Evolutionary conservation across 768 basidiomycete genomes (phyloP).

Genomic region (Naematelia aurantialba): DNA sequence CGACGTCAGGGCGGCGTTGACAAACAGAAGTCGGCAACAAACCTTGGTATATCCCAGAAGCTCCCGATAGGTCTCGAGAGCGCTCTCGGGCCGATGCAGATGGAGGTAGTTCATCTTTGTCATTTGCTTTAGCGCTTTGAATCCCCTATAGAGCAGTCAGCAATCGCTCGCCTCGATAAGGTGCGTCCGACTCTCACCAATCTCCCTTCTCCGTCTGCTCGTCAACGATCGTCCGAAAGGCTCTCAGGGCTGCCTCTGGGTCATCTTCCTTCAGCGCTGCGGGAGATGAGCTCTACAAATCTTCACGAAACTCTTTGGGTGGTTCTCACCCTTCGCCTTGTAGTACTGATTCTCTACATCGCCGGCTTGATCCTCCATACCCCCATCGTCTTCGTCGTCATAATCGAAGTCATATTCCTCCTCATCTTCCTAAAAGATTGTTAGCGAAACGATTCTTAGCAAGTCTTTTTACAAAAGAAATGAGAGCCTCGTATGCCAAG

Average conservation of each 20-base stretch:
- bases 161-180: too few relatives aligned
- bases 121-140: constrained; percentile 96
- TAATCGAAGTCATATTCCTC: constrained; percentile 96
- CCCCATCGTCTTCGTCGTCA: constrained; percentile 67
- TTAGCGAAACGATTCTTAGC: background rate
- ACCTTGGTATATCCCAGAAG: constrained; percentile 85
- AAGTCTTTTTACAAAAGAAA: too few relatives aligned
- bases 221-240: constrained; percentile 81
- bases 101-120: constrained; percentile 86
- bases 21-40: constrained; percentile 16
- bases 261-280: constrained; percentile 90
- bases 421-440: constrained; percentile 68
- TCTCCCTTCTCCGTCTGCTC: constrained; percentile 87
- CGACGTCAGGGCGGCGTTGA: constrained; percentile 8
- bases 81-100: constrained; percentile 74
- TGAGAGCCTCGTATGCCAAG: too few relatives aligned
- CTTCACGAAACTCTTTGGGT: background rate
- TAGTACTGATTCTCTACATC: constrained; percentile 99
- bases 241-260: constrained; percentile 83
- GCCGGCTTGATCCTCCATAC: constrained; percentile 63
- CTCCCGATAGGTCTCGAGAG: constrained; percentile 76
- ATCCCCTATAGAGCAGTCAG: constrained; percentile 64
- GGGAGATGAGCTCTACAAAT: constrained; percentile 5
- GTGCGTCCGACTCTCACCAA: constrained; percentile 61
- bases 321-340: constrained; percentile 78